Percentiles rank a stretch among this genome's conserved stretches.
Evolutionary conservation across 257 asterid genomes (phyloP).

Genomic region (Salvia splendens): DNA sequence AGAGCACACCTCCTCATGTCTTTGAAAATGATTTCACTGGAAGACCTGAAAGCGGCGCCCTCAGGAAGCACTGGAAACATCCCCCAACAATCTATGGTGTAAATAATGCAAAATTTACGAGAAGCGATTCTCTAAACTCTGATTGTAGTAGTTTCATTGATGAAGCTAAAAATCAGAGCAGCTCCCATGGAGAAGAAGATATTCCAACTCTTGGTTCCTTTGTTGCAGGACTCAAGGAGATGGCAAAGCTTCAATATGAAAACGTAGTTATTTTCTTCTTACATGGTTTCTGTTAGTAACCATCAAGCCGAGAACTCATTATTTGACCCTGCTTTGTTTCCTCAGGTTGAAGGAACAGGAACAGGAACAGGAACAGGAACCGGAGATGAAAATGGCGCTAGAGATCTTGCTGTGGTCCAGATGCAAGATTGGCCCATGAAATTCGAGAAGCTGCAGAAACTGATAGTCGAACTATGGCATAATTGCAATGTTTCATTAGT

Average conservation of each 20-base stretch:
- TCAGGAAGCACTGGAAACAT: conserved; percentile 74
- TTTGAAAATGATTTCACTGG: conserved; percentile 61
- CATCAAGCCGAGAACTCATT: background rate
- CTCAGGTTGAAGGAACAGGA: conserved; percentile 42
- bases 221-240: conserved; percentile 88
- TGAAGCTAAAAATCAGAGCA: conserved; percentile 48
- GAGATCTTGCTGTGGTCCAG: conserved; percentile 36
- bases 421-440: conserved; percentile 54
- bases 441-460: conserved; percentile 58
- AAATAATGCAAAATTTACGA: conserved; percentile 40
- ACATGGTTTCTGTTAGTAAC: background rate
- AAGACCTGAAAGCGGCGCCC: conserved; percentile 56
- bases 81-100: conserved; percentile 64
- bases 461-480: conserved; percentile 62
- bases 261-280: conserved; percentile 24
- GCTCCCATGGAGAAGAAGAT: conserved; percentile 62
- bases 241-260: conserved; percentile 74
- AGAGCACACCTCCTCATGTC: conserved; percentile 74
- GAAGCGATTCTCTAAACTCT: conserved; percentile 75
- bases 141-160: conserved; percentile 60
- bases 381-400: conserved; percentile 28
- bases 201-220: conserved; percentile 90
- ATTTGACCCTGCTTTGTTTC: background rate
- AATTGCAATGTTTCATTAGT: conserved; percentile 62
- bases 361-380: conserved; percentile 29